phyloP scores from a whole-genome alignment of 2,329 filamentous ascomycete species.

The Aspergillaceae sp. region DNA sequence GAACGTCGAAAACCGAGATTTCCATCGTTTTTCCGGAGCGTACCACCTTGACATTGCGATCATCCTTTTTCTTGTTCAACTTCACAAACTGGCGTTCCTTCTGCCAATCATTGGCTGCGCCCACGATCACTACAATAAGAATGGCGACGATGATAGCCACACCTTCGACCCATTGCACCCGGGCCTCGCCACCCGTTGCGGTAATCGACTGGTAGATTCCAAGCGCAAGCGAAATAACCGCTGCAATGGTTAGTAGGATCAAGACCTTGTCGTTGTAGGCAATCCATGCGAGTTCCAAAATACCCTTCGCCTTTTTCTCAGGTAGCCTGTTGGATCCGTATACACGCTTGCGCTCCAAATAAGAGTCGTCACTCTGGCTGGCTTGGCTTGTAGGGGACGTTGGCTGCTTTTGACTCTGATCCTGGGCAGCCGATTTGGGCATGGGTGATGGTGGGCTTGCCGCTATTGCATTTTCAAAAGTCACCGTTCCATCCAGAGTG shows the following conservation, averaged over 20 bases:
- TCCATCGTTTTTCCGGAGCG: constrained; percentile 64
- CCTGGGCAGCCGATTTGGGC: constrained; percentile 22
- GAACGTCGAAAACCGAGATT: constrained; percentile 60
- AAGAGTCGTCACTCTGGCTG: constrained; percentile 29
- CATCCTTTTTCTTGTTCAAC: constrained; percentile 70
- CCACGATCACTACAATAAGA: constrained; percentile 64
- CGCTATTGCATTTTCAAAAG: constrained; percentile 55
- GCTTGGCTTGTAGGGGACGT: constrained; percentile 8
- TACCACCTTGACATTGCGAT: constrained; percentile 63
- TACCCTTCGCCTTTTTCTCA: constrained; percentile 59
- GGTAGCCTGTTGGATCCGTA: constrained; percentile 63
- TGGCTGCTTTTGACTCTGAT: constrained; percentile 1
- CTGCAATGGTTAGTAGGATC: constrained; percentile 62
- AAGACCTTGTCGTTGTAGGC: constrained; percentile 76
- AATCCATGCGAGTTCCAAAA: constrained; percentile 65
- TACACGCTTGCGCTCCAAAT: constrained; percentile 58
- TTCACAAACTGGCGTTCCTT: constrained; percentile 75
- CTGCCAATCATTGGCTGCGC: constrained; percentile 73
- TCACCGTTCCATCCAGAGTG: constrained; percentile 52
- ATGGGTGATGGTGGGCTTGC: constrained; percentile 5
- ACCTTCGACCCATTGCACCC: constrained; percentile 73
- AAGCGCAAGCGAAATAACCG: constrained; percentile 63
- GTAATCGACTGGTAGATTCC: constrained; percentile 66
- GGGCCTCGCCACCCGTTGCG: constrained; percentile 43
- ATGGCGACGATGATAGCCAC: constrained; percentile 72